These are phyloP conservation scores for Metschnikowia orientalis DNA, from an alignment of 805 yeast species.

Conservation along the genomic window DNA sequence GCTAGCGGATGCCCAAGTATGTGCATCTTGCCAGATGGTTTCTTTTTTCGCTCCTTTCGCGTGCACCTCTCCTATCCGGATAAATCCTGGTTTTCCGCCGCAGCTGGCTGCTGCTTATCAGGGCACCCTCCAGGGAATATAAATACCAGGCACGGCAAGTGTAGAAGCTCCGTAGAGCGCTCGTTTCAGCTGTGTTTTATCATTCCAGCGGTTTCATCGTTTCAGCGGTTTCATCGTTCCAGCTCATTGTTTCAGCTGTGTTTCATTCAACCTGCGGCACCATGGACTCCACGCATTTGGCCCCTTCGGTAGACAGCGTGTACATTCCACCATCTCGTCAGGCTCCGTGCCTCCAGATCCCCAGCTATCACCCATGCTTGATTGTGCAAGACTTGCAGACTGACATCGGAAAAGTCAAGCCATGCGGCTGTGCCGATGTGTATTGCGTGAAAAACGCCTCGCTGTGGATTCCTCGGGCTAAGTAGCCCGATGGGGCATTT, in stretches of 20 bases:
- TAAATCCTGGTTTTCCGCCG: too few relatives aligned
- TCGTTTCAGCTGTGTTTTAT: too few relatives aligned
- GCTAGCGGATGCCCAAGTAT: conserved; percentile 4
- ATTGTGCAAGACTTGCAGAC: conserved; percentile 55
- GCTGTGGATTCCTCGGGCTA: conserved; percentile 48
- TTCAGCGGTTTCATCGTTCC: too few relatives aligned
- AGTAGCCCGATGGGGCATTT: too few relatives aligned
- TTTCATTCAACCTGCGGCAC: not conserved
- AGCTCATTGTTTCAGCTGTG: too few relatives aligned
- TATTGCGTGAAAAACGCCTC: conserved; percentile 40
- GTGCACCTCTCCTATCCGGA: conserved; percentile 3
- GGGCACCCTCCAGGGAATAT: too few relatives aligned
- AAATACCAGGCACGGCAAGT: too few relatives aligned
- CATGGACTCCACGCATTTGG: conserved; percentile 43
- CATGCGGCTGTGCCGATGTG: conserved; percentile 40
- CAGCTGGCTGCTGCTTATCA: too few relatives aligned
- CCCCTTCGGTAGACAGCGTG: conserved; percentile 35
- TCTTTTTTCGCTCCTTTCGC: conserved; percentile 2
- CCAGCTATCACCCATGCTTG: conserved; percentile 53
- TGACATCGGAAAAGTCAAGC: conserved; percentile 37
- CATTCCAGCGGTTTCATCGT: too few relatives aligned
- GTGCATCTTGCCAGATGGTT: not conserved
- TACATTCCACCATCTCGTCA: conserved; percentile 42
- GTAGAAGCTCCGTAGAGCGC: too few relatives aligned
- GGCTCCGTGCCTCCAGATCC: conserved; percentile 27